Percentiles rank a stretch among this genome's conserved stretches.
These are phyloP conservation scores for Fusarium virguliforme DNA, from an alignment of 2,329 filamentous ascomycete species.

Conservation along the genomic window DNA sequence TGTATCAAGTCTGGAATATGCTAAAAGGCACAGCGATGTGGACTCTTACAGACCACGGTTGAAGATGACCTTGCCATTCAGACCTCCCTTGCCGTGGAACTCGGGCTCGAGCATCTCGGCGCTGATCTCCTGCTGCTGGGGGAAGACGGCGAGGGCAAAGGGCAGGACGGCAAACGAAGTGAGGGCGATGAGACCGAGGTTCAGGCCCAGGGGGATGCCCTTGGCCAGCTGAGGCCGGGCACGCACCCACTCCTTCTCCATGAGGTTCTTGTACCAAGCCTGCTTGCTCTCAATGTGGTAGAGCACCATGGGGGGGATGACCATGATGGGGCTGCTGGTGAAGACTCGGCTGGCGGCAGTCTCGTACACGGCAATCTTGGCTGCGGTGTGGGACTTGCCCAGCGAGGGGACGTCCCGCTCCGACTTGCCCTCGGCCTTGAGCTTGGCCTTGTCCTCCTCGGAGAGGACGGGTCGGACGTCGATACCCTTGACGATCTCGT, in stretches of 20 bases:
- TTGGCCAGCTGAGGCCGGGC: constrained; percentile 76
- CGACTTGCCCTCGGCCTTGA: constrained; percentile 71
- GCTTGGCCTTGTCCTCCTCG: constrained; percentile 75
- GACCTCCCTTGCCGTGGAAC: constrained; percentile 86
- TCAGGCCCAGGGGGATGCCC: constrained; percentile 79
- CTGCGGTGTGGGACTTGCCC: constrained; percentile 90
- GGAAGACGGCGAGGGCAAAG: constrained; percentile 91
- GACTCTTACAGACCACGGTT: constrained; percentile 87
- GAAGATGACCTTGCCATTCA: constrained; percentile 90
- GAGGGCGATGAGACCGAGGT: constrained; percentile 87
- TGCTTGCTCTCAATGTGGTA: constrained; percentile 80
- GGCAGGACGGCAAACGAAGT: constrained; percentile 93
- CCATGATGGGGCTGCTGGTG: constrained; percentile 98
- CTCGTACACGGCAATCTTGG: constrained; percentile 90
- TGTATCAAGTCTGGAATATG: neutral
- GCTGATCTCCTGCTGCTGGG: constrained; percentile 87
- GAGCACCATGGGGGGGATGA: constrained; percentile 88
- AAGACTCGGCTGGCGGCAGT: constrained; percentile 92
- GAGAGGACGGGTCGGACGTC: constrained; percentile 90
- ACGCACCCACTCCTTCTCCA: constrained; percentile 83
- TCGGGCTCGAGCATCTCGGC: constrained; percentile 85
- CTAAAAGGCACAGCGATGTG: neutral
- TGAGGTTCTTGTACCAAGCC: constrained; percentile 58
- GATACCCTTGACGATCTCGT: constrained; percentile 94
- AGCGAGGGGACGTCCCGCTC: constrained; percentile 79